A percentile compares a stretch with the other conserved stretches of the same genome.
Evolutionary conservation across 129 eudicot genomes (phyloP).

Genomic region (Calendula officinalis): DNA sequence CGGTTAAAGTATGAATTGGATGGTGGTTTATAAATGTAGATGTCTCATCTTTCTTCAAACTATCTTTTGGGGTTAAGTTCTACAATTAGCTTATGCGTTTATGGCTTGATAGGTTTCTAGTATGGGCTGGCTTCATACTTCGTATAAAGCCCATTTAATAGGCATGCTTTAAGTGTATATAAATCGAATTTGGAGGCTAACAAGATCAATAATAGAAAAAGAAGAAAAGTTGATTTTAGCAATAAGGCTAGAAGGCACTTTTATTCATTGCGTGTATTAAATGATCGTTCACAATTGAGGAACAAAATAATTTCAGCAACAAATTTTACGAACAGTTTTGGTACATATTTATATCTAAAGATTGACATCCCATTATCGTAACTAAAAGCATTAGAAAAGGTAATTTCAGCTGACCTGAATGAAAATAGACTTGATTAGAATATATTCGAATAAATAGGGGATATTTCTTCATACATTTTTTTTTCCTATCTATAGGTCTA

Average conservation of each 20-base stretch:
- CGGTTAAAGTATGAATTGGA: no score
- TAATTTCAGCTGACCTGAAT: no score
- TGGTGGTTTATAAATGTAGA: no score
- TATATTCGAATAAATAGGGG: no score
- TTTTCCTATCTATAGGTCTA: no score
- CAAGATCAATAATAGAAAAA: slow-evolving; percentile 14
- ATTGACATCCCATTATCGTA: no score
- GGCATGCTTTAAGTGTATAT: not conserved
- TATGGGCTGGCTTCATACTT: not conserved
- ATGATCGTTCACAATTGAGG: not conserved
- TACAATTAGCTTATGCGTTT: no score
- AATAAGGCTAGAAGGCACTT: slow-evolving; percentile 5
- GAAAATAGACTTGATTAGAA: no score
- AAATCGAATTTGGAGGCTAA: not conserved
- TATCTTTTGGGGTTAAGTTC: no score
- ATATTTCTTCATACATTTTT: no score
- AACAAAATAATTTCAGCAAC: slow-evolving; percentile 15
- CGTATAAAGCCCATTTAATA: not conserved
- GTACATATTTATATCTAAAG: not conserved
- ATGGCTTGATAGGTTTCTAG: not conserved
- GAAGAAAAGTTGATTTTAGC: slow-evolving; percentile 8
- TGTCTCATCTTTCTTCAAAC: no score
- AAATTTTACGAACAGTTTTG: not conserved
- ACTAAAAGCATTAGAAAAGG: no score
- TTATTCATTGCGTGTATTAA: slow-evolving; percentile 1